These are phyloP conservation scores for Pythium oligandrum DNA, from an alignment of 352 stramenopile species.

Conservation along the genomic window DNA sequence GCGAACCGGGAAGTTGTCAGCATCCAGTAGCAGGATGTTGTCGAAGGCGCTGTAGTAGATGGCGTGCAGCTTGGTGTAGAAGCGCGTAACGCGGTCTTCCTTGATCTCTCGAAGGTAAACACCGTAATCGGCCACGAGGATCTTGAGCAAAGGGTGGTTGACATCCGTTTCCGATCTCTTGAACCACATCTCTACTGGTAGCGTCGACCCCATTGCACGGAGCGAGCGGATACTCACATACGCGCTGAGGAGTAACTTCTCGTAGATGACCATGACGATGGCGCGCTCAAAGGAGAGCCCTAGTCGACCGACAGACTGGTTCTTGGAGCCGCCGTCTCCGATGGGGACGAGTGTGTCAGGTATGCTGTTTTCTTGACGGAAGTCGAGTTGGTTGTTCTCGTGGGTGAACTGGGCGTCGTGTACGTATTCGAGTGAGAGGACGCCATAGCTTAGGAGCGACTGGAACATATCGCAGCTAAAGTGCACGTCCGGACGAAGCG, in stretches of 20 bases:
- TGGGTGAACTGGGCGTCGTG: constrained; percentile 4
- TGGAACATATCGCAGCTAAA: neutral
- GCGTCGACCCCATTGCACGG: constrained; percentile 27
- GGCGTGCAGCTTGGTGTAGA: constrained; percentile 72
- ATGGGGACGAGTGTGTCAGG: neutral
- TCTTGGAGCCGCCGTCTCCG: neutral
- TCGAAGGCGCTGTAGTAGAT: constrained; percentile 76
- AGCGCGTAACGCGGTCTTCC: constrained; percentile 41
- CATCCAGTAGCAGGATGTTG: constrained; percentile 66
- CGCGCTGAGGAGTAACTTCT: constrained; percentile 29
- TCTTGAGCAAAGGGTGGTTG: constrained; percentile 36
- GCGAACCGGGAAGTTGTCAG: constrained; percentile 65
- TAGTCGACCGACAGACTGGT: neutral
- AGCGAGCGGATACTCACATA: constrained; percentile 45
- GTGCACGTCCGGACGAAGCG: neutral
- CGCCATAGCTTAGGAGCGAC: constrained; percentile 3
- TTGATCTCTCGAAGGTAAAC: constrained; percentile 61
- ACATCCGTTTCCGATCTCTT: constrained; percentile 35
- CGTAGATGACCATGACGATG: constrained; percentile 27
- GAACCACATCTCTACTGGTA: constrained; percentile 77
- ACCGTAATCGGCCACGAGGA: constrained; percentile 29
- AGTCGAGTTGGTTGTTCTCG: neutral
- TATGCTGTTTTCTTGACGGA: neutral
- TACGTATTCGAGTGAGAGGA: neutral
- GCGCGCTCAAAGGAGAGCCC: constrained; percentile 21